A percentile compares a stretch with the other conserved stretches of the same genome.
Conservation (phyloP, 345 rosid species). For the Rhodomyrtus tomentosa region DNA sequence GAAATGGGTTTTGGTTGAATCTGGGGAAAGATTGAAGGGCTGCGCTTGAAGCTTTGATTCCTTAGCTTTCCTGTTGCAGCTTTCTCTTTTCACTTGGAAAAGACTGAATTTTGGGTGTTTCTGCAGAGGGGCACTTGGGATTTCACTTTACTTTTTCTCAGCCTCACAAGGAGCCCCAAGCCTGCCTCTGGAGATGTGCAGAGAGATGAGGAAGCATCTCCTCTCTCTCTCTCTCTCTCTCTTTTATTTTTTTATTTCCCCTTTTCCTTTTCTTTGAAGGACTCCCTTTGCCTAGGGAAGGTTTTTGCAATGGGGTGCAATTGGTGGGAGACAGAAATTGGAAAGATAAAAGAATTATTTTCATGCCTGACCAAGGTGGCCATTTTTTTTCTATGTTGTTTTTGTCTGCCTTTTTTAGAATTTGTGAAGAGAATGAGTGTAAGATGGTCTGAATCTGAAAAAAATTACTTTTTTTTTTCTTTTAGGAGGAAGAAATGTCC, state of each 20-base stretch:
- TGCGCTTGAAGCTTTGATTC: neutral
- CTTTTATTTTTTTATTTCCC: neutral
- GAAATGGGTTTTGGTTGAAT: conserved; percentile 7
- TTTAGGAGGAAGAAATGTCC: neutral
- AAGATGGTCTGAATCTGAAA: neutral
- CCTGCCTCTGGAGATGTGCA: neutral
- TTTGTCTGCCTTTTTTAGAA: neutral
- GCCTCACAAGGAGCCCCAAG: neutral
- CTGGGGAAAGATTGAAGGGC: conserved; percentile 1
- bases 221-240: neutral
- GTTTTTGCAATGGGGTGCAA: neutral
- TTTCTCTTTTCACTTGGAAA: neutral
- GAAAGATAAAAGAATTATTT: neutral
- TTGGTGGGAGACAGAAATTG: neutral
- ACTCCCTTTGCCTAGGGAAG: neutral
- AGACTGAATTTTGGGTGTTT: neutral
- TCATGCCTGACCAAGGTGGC: neutral
- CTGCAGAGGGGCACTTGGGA: neutral
- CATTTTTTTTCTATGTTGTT: neutral
- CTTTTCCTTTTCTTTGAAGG: neutral
- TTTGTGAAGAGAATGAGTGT: neutral
- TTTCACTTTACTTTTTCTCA: neutral
- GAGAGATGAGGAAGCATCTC: neutral
- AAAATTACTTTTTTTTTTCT: neutral
- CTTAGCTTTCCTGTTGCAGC: neutral